phyloP scores from a whole-genome alignment of 2,329 filamentous ascomycete genomes.

The Exophiala bonariae region DNA sequence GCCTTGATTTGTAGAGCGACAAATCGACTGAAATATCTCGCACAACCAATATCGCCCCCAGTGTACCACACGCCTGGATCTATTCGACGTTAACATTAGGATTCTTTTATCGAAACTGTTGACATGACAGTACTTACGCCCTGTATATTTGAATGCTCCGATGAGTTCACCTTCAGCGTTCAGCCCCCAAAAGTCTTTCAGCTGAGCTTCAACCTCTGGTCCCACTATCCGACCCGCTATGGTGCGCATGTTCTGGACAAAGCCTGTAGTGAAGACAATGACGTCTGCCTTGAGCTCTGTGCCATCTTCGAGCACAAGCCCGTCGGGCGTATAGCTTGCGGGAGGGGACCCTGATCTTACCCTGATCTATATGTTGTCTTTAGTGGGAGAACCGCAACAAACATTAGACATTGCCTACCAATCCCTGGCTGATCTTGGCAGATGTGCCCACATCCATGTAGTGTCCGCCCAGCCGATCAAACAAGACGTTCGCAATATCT shows the following conservation, averaged over 20 bases:
- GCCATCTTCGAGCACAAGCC: constrained; percentile 44
- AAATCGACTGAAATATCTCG: constrained; percentile 42
- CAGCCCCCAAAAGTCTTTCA: constrained; percentile 46
- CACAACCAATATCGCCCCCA: constrained; percentile 42
- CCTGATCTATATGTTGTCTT: constrained; percentile 33
- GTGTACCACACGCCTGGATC: constrained; percentile 42
- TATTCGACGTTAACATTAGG: constrained; percentile 4
- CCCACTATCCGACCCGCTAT: constrained; percentile 38
- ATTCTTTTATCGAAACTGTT: not conserved
- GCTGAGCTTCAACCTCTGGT: constrained; percentile 38
- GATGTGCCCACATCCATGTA: constrained; percentile 50
- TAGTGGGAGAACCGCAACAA: no score
- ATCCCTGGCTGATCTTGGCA: constrained; percentile 41
- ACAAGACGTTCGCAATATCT: constrained; percentile 41
- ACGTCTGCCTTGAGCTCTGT: constrained; percentile 44
- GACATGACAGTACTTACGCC: constrained; percentile 33
- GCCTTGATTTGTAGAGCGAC: constrained; percentile 48
- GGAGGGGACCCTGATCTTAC: constrained; percentile 41
- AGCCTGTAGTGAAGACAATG: constrained; percentile 50
- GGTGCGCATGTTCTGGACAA: constrained; percentile 42
- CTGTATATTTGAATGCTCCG: constrained; percentile 40
- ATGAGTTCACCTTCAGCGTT: constrained; percentile 49
- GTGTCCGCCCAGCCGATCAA: constrained; percentile 46
- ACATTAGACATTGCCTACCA: no score
- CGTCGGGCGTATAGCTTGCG: constrained; percentile 36